Evolutionary conservation across 345 rosid species (phyloP), one percentile per base, ranked within the genome.

Genomic region (Hibiscus syriacus): DNA sequence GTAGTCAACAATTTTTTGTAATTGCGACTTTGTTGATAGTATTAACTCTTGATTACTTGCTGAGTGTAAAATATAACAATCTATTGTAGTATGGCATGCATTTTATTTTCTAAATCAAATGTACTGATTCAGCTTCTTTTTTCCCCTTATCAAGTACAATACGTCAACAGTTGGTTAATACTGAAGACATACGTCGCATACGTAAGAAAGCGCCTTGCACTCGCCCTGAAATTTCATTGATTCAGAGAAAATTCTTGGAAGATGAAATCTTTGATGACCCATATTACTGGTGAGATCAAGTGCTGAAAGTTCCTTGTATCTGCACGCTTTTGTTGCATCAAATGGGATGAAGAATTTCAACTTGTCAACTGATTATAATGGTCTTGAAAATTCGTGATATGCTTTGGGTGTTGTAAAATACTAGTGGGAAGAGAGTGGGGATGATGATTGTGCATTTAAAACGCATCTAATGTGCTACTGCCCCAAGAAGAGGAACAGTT

Each of bases 131-230:
- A 12, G 22, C 46, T 66, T 50, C 70, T 32, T 80, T 64, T 48
- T 62, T 55, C 38, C 38, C n/a, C n/a, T n/a, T 80, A 27, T 84
- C 22, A 75, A 94, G 99, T 77, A 73, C 82, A 19, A 94, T 95
- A 76, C 96, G 97, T 20, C 87, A 83, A 72, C 99, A 95, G 55
- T 73, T 95, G 81, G 88, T 81, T 46, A 87, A 76, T 78, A 88
- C 99, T 59, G 97, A 92, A 74, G 92, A 84, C 73, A 83, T 92
- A 77, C 98, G 96, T n/a, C 99, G 99, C 59, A 74, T 85, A 59
- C 88, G 99, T n/a, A 95, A 90, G 81, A 95, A 95, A 74, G 99
- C 99, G n/a, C 99, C 99, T 61, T 95, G 99, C 81, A 95, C 98
- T 67, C 69, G 79, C 64, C 68, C 87, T 58, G 99, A 95, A 80